Conservation (phyloP, 169 alveolate genomes). For the Perkinsus marinus region DNA sequence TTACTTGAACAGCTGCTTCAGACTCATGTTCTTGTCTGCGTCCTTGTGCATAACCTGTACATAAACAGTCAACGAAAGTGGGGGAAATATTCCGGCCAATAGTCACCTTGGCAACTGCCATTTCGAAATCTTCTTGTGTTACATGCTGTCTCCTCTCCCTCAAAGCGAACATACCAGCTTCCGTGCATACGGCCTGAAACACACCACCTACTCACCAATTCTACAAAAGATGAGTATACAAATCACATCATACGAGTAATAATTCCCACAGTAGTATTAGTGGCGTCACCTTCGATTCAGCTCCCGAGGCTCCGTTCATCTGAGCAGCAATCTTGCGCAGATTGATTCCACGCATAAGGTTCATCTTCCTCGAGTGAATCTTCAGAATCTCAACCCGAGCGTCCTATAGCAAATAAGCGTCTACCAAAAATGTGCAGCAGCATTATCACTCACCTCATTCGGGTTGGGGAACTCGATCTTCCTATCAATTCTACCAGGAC, state of each 20-base stretch:
- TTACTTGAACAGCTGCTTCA: slow-evolving; percentile 17
- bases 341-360: slow-evolving; percentile 90
- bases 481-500: slow-evolving; percentile 98
- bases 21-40: slow-evolving; percentile 32
- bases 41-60: slow-evolving; percentile 36
- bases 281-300: slow-evolving; percentile 81
- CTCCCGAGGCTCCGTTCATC: slow-evolving; percentile 94
- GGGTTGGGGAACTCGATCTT: slow-evolving; percentile 92
- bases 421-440: no score
- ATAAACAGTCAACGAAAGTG: neutral
- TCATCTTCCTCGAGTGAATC: slow-evolving; percentile 93
- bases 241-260: no score
- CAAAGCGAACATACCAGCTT: slow-evolving; percentile 99
- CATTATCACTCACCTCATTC: slow-evolving; percentile 20
- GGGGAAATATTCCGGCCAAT: neutral
- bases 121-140: slow-evolving; percentile 92
- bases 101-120: slow-evolving; percentile 87
- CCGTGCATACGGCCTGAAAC: slow-evolving; percentile 91
- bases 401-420: slow-evolving; percentile 19
- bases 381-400: slow-evolving; percentile 86
- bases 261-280: no score
- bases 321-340: slow-evolving; percentile 78
- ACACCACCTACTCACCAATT: no score
- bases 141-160: slow-evolving; percentile 97
- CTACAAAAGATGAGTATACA: no score